Evolutionary conservation across 2,329 filamentous ascomycete genomes (phyloP), one percentile per base, ranked within the genome.

Genomic region (Alternaria solani): DNA sequence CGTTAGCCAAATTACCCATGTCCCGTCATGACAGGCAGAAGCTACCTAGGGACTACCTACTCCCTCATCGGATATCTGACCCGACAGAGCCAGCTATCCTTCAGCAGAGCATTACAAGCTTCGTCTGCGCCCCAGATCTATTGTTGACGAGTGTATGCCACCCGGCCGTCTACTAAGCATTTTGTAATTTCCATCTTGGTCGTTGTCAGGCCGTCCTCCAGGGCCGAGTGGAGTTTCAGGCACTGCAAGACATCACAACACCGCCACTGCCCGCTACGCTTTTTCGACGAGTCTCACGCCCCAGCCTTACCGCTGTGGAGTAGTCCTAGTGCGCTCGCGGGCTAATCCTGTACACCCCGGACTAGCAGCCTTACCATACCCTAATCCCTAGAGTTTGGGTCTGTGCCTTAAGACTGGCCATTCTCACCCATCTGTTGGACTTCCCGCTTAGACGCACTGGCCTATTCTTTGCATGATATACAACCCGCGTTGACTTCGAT

Each of bases 251-350:
- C 72, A 75, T 69, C 41, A 58, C 64, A 66, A 74, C 75, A 74
- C 73, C 74, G 74, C 74, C 74, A 76, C 75, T 66, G 65, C 64
- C 68, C 72, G 72, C 75, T 73, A 77, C 75, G 64, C 65, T 62
- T 66, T 63, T 67, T 62, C 64, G 65, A 73, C 70, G 56, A 57
- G 55, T 65, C 63, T 59, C 64, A 68, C 59, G 53, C 66, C 67
- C 74, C 74, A 77, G 75, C 75, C 75, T 78, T 77, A 75, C 69
- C 53, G 72, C 62, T 70, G 67, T 70, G 71, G 72, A 70, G 66
- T 69, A 58, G 56, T 64, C 63, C 66, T 68, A 71, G 68, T 65
- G 70, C 67, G 58, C 64, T 66, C 62, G 64, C 63, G 65, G 62
- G 69, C 75, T 74, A 77, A 71, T 67, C 65, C 70, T 72, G 61